phyloP scores from a whole-genome alignment of 1,284 basidiomycete genomes.

The Malassezia slooffiae region DNA sequence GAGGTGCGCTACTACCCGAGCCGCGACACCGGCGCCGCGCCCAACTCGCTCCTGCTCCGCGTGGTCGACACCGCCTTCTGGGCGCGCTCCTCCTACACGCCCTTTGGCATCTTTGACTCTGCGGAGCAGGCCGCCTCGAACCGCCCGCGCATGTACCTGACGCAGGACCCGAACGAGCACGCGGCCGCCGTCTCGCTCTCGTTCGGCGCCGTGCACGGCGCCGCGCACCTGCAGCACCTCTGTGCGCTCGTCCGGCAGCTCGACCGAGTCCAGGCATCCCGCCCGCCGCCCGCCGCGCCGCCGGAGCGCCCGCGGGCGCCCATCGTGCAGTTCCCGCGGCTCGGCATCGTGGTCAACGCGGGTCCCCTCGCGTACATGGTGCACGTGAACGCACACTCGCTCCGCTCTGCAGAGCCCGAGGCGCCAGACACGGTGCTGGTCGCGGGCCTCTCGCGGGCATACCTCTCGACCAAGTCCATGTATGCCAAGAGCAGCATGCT shows the following conservation, averaged over 20 bases:
- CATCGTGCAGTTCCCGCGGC: conserved; percentile 4
- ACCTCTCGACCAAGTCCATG: too few species aligned
- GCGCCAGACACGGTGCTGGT: not conserved
- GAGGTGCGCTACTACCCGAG: conserved; percentile 17
- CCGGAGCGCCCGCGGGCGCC: not conserved
- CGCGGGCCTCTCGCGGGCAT: not conserved
- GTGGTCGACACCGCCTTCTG: conserved; percentile 17
- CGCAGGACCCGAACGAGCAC: conserved; percentile 38
- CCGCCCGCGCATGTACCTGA: conserved; percentile 17
- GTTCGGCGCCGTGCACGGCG: conserved; percentile 21
- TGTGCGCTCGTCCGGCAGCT: conserved; percentile 15
- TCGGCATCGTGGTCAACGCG: conserved; percentile 15
- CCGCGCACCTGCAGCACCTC: conserved; percentile 15
- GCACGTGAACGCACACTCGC: not conserved
- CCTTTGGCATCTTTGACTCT: conserved; percentile 38
- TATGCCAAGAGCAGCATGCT: too few species aligned
- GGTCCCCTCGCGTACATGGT: conserved; percentile 4
- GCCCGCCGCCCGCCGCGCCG: not conserved
- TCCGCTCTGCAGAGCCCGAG: not conserved
- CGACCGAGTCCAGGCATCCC: conserved; percentile 7
- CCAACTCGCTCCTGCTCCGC: conserved; percentile 17
- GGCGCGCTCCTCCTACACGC: conserved; percentile 30
- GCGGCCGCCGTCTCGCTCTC: conserved; percentile 19
- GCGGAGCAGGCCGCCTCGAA: conserved; percentile 5
- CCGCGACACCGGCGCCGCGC: conserved; percentile 2